Conservation (phyloP, 2,329 filamentous ascomycete genomes). For the Cyclaneusma minus region DNA sequence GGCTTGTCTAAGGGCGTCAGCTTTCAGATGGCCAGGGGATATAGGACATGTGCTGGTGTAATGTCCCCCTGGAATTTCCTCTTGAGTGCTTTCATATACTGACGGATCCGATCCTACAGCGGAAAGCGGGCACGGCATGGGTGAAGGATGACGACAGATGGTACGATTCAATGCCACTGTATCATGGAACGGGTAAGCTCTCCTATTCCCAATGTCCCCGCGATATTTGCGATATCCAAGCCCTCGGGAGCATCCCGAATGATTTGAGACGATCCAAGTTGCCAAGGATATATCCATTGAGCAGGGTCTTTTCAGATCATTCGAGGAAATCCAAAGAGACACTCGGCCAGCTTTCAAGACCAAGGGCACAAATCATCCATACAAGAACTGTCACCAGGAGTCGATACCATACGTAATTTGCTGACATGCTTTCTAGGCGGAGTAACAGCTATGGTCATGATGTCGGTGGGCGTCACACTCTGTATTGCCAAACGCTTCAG, state of each 20-base stretch:
- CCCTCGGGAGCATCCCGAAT: no score
- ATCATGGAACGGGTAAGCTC: constrained; percentile 70
- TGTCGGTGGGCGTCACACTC: constrained; percentile 30
- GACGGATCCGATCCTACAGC: no score
- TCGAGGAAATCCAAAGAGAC: no score
- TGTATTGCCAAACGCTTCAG: constrained; percentile 55
- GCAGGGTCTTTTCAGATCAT: no score
- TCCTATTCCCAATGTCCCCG: no score
- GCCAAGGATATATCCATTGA: no score
- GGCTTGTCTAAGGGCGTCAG: constrained; percentile 58
- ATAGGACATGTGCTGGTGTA: constrained; percentile 13
- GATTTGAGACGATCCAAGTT: no score
- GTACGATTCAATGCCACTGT: constrained; percentile 65
- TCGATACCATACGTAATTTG: constrained; percentile 39
- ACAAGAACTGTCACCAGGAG: no score
- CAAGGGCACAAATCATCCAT: no score
- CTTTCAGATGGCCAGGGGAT: constrained; percentile 34
- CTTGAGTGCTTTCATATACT: not conserved
- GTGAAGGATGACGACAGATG: constrained; percentile 36
- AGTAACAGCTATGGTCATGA: constrained; percentile 13
- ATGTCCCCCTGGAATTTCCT: not conserved
- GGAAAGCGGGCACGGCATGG: constrained; percentile 7
- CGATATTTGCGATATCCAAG: no score
- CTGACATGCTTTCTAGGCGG: constrained; percentile 26
- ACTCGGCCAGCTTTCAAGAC: no score